Evolutionary conservation across 2,329 filamentous ascomycete genomes (phyloP).

Genomic region (Aureobasidium sp.): DNA sequence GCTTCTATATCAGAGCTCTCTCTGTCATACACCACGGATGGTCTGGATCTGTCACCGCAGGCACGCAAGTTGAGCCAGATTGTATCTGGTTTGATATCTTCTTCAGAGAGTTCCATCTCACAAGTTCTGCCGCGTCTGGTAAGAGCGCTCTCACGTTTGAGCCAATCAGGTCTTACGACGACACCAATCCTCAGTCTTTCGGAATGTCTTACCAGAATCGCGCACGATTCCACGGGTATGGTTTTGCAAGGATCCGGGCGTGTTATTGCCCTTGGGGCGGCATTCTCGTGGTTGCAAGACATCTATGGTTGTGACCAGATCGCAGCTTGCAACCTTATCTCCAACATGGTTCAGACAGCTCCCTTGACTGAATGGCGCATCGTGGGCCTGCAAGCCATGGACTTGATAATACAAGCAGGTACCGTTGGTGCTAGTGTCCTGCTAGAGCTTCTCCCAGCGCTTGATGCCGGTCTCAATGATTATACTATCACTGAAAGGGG

Average conservation of each 20-base stretch:
- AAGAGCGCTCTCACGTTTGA: slow-evolving; percentile 15
- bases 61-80: background rate
- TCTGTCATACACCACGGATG: background rate
- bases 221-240: slow-evolving; percentile 31
- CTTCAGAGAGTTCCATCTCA: slow-evolving; percentile 23
- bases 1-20: slow-evolving; percentile 18
- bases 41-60: background rate
- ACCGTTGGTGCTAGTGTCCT: slow-evolving; percentile 11
- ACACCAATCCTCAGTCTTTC: slow-evolving; percentile 12
- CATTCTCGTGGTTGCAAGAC: slow-evolving; percentile 18
- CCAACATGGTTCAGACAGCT: slow-evolving; percentile 15
- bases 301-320: background rate
- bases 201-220: slow-evolving; percentile 25
- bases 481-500: slow-evolving; percentile 86
- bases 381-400: slow-evolving; percentile 32
- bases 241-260: slow-evolving; percentile 33
- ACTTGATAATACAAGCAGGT: slow-evolving; percentile 17
- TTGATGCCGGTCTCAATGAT: slow-evolving; percentile 56
- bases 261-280: slow-evolving; percentile 36
- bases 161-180: slow-evolving; percentile 13
- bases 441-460: slow-evolving; percentile 19
- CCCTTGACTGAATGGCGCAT: slow-evolving; percentile 37
- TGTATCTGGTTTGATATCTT: slow-evolving; percentile 17
- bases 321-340: background rate
- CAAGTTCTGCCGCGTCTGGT: slow-evolving; percentile 19